These are phyloP conservation scores for Cytauxzoon felis DNA, from an alignment of 169 alveolate genomes.

Conservation along the genomic window DNA sequence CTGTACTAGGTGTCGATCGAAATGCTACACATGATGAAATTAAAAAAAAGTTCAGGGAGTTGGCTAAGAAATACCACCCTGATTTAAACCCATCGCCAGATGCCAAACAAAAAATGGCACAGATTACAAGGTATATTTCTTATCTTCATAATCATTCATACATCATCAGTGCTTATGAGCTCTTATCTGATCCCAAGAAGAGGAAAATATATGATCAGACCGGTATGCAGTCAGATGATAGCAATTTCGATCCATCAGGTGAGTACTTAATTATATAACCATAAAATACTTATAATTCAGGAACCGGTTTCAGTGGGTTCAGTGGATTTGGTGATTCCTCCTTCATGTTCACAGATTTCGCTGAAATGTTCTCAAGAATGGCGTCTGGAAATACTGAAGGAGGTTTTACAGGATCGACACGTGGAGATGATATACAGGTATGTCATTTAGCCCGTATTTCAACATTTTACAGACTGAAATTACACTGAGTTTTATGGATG, in stretches of 20 bases:
- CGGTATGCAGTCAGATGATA: conserved; percentile 84
- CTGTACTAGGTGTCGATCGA: conserved; percentile 84
- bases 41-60: conserved; percentile 84
- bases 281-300: neutral
- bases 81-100: conserved; percentile 90
- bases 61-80: conserved; percentile 91
- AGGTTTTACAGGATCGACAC: conserved; percentile 54
- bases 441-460: neutral
- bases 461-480: conserved; percentile 58
- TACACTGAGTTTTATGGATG: conserved; percentile 80
- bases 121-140: conserved; percentile 82
- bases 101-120: conserved; percentile 91
- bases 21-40: conserved; percentile 86
- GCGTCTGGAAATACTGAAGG: conserved; percentile 64
- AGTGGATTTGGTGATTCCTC: conserved; percentile 78
- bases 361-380: conserved; percentile 79
- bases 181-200: conserved; percentile 86
- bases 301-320: conserved; percentile 65
- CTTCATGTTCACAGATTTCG: conserved; percentile 81
- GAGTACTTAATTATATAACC: neutral
- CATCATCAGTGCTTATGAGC: conserved; percentile 88
- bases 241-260: conserved; percentile 55
- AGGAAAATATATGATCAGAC: conserved; percentile 84
- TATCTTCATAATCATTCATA: neutral
- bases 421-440: conserved; percentile 77